phyloP scores from a whole-genome alignment of 164 flowering plant species.

The Malania oleifera region DNA sequence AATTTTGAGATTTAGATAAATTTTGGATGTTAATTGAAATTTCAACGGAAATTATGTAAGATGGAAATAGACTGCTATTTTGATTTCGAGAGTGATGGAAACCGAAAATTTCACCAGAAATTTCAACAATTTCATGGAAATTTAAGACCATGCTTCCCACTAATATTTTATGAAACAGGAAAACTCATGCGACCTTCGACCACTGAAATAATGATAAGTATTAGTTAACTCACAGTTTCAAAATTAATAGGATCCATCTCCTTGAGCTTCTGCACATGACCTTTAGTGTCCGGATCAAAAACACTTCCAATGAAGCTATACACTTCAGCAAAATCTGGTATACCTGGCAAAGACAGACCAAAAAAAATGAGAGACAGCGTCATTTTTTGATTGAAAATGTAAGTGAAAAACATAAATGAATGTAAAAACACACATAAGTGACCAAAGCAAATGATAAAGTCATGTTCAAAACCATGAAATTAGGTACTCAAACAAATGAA shows the following conservation, averaged over 20 bases:
- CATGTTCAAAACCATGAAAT: background rate
- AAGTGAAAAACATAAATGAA: no score
- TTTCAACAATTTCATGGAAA: no score
- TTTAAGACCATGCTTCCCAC: no score
- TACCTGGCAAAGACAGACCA: constrained; percentile 38
- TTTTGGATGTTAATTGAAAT: no score
- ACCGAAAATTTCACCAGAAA: background rate
- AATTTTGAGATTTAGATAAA: no score
- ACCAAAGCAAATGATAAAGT: background rate
- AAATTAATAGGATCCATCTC: constrained; percentile 95
- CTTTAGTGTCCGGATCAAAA: constrained; percentile 75
- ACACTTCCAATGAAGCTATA: constrained; percentile 88
- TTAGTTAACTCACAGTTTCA: constrained; percentile 65
- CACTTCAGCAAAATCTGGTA: constrained; percentile 88
- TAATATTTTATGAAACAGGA: no score
- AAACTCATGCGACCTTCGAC: background rate
- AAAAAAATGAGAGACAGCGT: constrained; percentile 13
- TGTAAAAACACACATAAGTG: no score
- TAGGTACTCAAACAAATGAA: background rate
- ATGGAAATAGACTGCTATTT: no score
- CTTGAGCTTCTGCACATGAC: constrained; percentile 78
- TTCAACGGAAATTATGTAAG: no score
- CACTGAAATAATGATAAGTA: background rate
- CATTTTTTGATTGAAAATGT: background rate
- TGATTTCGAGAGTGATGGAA: no score